Base-by-base conservation (phyloP, 495 filamentous ascomycete genomes). In the Podospora fimiseda region DNA sequence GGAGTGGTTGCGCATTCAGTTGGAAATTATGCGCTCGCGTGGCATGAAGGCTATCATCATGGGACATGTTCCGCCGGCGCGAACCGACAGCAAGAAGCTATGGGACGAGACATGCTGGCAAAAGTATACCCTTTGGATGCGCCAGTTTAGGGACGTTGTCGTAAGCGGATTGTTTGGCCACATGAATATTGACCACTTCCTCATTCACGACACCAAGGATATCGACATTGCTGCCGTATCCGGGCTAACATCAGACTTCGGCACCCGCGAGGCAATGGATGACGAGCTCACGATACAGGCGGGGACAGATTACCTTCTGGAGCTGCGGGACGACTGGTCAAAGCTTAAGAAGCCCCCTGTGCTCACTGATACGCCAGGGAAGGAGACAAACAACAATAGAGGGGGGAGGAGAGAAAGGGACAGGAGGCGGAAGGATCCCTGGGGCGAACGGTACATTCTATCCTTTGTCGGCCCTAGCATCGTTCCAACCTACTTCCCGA, bases 101-200 rank as follows among this genome's bases (percentile, higher is more conserved):
- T 98, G 93, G 93, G 90, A 96, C 54, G 79, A 82, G 60, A 89
- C 87, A 0, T 99, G 93, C 71, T 99, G 94, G 93, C 93, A 95
- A 67, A 96, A 96, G 64, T 99, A 95, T 68, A 86, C 91, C 0
- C 73, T 96, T 2, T 96, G 90, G 89, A 66, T 90, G 58, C 75
- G 82, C 60, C 88, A 90, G 60, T 99, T 90, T 60, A 87, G 94
- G 33, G 93, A 99, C 67, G 84, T 99, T 9, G 73, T 99, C 9
- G 78, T 90, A 33, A 80, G 80, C 6, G 81, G 82, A 14, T 51
- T 93, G 14, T 99, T 87, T 58, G 93, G 92, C 1, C 93, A 99
- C 64, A 97, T 99, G 91, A 99, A 99, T 63, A 86, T 96, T 55
- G 93, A 99, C 61, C 93, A 99, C 64, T 99, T 97, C 70, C 80